phyloP scores from a whole-genome alignment of 257 asterid genomes.

The Gentiana macrophylla region DNA sequence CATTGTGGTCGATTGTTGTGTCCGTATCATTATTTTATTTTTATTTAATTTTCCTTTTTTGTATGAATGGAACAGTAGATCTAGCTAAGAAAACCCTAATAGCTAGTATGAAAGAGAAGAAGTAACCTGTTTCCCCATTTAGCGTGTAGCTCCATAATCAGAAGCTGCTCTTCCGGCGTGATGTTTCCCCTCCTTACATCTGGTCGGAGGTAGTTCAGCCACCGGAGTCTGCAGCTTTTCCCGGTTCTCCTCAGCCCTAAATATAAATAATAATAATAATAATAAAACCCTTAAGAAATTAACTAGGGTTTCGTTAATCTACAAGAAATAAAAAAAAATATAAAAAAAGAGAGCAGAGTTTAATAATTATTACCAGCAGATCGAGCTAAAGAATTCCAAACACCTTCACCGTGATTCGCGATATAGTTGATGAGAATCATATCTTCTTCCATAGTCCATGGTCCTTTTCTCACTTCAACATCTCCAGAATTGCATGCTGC shows the following conservation, averaged over 20 bases:
- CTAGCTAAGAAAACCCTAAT: constrained; percentile 1
- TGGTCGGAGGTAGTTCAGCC: constrained; percentile 94
- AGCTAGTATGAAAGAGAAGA: neutral
- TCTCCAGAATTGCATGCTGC: constrained; percentile 67
- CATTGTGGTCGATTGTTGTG: no score
- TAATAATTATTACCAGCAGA: constrained; percentile 49
- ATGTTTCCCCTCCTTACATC: constrained; percentile 90
- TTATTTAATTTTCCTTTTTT: neutral
- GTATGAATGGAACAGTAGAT: neutral
- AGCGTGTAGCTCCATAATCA: constrained; percentile 94
- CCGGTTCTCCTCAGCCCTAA: constrained; percentile 89
- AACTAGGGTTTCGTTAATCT: neutral
- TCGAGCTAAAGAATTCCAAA: constrained; percentile 93
- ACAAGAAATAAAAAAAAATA: neutral
- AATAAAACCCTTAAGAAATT: neutral
- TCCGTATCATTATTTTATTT: no score
- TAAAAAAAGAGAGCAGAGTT: no score
- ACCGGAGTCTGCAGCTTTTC: constrained; percentile 87
- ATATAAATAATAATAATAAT: neutral
- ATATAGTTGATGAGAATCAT: constrained; percentile 87
- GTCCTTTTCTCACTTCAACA: constrained; percentile 92
- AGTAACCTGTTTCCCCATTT: constrained; percentile 94
- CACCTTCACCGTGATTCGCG: constrained; percentile 97
- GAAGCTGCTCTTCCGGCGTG: constrained; percentile 78
- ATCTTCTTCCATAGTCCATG: constrained; percentile 99